These are phyloP conservation scores for Stygiomarasmius scandens DNA, from an alignment of 1,284 basidiomycete genomes.

Conservation along the genomic window DNA sequence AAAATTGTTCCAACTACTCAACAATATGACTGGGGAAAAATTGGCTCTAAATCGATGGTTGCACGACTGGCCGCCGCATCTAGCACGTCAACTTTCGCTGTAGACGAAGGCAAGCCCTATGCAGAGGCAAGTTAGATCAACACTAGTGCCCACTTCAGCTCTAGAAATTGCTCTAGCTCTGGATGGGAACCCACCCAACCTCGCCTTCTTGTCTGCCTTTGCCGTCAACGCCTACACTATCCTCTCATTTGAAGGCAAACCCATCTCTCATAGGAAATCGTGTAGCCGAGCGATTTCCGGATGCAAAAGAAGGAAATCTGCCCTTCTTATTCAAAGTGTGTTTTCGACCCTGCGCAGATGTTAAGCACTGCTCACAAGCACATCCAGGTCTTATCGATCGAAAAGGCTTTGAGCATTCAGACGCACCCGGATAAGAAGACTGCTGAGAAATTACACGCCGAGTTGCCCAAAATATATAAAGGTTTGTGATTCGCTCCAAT, in stretches of 20 bases:
- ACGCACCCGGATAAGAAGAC: conserved; percentile 95
- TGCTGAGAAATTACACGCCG: conserved; percentile 75
- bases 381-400: conserved; percentile 77
- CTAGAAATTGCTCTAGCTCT: conserved; percentile 58
- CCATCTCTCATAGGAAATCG: conserved; percentile 69
- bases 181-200: conserved; percentile 98
- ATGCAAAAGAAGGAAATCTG: conserved; percentile 69
- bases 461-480: conserved; percentile 88
- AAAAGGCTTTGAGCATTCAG: conserved; percentile 95
- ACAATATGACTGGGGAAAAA: conserved; percentile 77
- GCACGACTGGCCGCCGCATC: conserved; percentile 47
- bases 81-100: conserved; percentile 40
- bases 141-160: background rate
- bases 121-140: conserved; percentile 48
- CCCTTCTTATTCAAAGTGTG: conserved; percentile 87
- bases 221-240: conserved; percentile 51
- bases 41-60: conserved; percentile 64
- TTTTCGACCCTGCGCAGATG: background rate
- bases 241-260: conserved; percentile 64
- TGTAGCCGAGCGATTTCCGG: conserved; percentile 63
- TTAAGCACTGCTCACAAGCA: background rate
- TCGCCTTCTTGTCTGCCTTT: conserved; percentile 73
- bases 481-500: conserved; percentile 48
- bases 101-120: conserved; percentile 52
- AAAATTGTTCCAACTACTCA: conserved; percentile 71